phyloP scores from a whole-genome alignment of 2,329 filamentous ascomycete species.

The Epichloe hybrida region DNA sequence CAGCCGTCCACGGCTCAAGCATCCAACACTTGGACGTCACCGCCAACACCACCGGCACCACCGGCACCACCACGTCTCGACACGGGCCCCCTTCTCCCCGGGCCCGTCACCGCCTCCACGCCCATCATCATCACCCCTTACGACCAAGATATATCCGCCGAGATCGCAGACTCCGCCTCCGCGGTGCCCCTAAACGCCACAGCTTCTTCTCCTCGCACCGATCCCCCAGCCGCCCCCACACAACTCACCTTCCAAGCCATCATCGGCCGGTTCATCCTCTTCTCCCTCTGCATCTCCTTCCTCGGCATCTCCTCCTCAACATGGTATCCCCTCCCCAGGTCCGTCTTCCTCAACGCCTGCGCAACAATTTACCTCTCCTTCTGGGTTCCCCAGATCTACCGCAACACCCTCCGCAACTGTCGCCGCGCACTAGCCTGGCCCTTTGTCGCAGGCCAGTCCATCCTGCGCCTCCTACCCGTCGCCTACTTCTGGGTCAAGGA shows the following conservation, averaged over 20 bases:
- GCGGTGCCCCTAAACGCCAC: slow-evolving; percentile 18
- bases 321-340: slow-evolving; percentile 43
- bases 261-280: slow-evolving; percentile 42
- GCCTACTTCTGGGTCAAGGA: slow-evolving; percentile 71
- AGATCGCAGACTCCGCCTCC: slow-evolving; percentile 34
- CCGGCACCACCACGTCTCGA: slow-evolving; percentile 9
- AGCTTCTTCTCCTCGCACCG: slow-evolving; percentile 11
- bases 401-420: slow-evolving; percentile 87
- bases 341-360: slow-evolving; percentile 47
- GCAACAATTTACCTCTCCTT: slow-evolving; percentile 72
- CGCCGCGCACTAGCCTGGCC: slow-evolving; percentile 83
- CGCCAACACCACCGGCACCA: neutral
- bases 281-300: slow-evolving; percentile 43
- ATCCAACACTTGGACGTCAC: neutral
- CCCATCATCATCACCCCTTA: slow-evolving; percentile 49
- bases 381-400: slow-evolving; percentile 83
- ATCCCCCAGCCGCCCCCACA: slow-evolving; percentile 13
- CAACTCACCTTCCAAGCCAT: slow-evolving; percentile 38
- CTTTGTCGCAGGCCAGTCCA: slow-evolving; percentile 74
- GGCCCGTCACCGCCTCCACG: slow-evolving; percentile 25
- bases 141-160: slow-evolving; percentile 49
- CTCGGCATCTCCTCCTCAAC: slow-evolving; percentile 45
- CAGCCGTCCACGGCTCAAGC: slow-evolving; percentile 6
- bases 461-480: slow-evolving; percentile 65
- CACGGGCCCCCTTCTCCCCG: slow-evolving; percentile 20